Evolutionary conservation across 495 filamentous ascomycete species (phyloP), one percentile per base, ranked within the genome.

Genomic region (Penicillium silybi): DNA sequence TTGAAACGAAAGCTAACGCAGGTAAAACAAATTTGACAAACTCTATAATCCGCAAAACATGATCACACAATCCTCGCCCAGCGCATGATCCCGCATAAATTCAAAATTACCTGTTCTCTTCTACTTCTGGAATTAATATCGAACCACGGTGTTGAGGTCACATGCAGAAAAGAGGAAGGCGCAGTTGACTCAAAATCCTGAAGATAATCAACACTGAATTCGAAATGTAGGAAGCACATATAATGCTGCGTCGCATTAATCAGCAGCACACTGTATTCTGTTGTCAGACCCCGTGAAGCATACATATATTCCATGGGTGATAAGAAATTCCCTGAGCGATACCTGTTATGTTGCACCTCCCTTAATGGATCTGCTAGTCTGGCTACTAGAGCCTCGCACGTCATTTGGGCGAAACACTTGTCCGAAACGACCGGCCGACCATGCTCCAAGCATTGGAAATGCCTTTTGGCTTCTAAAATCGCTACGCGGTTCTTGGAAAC

Each of bases 181-280:
- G 51, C 3, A 13, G 17, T 2, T 18, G 3, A 23, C 10, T 55
- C 59, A 15, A 62, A 50, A 34, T 55, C 51, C 4, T 3, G 5
- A 10, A 63, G 16, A 44, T 59, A 59, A 4, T 54, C 47, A 29
- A 54, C 47, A 16, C 39, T 52, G 6, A 63, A 48, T 0, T 57
- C 47, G 3, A 63, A 46, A 15, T 63, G 34, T 8, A 63, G 56
- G 29, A 63, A 63, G 53, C 56, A 57, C 29, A 59, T 50, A 23
- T 54, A 59, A 26, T 63, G 53, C 47, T 59, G 60, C 17, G 60
- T 47, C 40, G 50, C 50, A 48, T 57, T 32, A 6, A 58, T 58
- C 16, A 58, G n/a, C 26, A 62, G 52, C 10, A 58, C 41, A 1
- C 50, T 61, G 20, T 26, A 23, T 8, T 16, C 20, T 37, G 35